Evolutionary conservation across 1,284 basidiomycete species (phyloP), one percentile per base, ranked within the genome.

Genomic region (Phlebopus sp.): DNA sequence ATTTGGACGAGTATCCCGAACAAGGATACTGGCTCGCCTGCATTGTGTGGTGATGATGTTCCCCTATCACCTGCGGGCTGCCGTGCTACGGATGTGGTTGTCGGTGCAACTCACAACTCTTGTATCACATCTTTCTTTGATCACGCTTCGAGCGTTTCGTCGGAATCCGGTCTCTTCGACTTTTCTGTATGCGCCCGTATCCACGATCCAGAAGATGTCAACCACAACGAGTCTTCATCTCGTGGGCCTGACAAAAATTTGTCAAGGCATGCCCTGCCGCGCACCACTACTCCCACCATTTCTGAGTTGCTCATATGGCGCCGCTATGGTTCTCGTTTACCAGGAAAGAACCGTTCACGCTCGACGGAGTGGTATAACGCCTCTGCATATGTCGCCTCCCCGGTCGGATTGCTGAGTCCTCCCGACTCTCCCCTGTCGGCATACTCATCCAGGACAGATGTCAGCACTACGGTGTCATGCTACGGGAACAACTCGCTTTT

Each of bases 1-100:
- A 47, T 64, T 5, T 64, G 63, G 63, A 59, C 59, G 29, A 65
- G 63, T 39, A 65, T 63, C 1, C 63, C 59, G 1, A 48, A 15
- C 35, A 56, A 52, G 44, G 27, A 21, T 17, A 50, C 57, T 19
- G 15, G 32, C 11, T 5, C 8, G 19, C 21, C 18, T 13, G 35
- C 17, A 14, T 15, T n/a, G 8, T 29, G 13, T 11, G n/a, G 15
- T 11, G 19, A 19, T 36, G 32, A 6, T 36, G 17, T 4, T 23
- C 17, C 15, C 2, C 13, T 36, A 10, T 25, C 21, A 18, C 25
- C 40, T 18, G 10, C 18, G 18, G 17, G 2, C n/a, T 23, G n/a
- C 42, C 14, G 14, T 6, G 19, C 11, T n/a, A 21, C 23, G 19
- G 14, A 17, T n/a, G 31, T 13, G 5, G 10, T 7, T 18, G 6